Conservation (phyloP, 176 grass and related monocot genomes). For the Poa pratensis region DNA sequence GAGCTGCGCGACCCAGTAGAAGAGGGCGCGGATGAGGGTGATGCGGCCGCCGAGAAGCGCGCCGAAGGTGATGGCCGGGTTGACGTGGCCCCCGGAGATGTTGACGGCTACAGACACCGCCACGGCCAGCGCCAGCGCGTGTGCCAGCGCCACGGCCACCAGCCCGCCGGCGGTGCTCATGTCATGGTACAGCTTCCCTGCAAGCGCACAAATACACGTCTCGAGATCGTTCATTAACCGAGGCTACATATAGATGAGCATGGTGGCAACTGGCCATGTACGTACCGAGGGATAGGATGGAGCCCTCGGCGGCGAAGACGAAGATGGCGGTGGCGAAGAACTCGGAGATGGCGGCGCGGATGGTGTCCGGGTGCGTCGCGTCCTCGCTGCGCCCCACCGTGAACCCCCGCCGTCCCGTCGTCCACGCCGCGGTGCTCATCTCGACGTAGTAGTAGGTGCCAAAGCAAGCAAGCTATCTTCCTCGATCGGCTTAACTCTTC, state of each 20-base stretch:
- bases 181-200: constrained; percentile 83
- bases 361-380: constrained; percentile 75
- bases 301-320: constrained; percentile 96
- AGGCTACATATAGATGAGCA: background rate
- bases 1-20: constrained; percentile 87
- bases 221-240: background rate
- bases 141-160: constrained; percentile 68
- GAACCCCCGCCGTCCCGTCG: constrained; percentile 60
- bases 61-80: constrained; percentile 86
- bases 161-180: constrained; percentile 71
- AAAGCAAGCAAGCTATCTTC: background rate
- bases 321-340: constrained; percentile 90
- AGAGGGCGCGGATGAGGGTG: constrained; percentile 64
- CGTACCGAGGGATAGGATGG: constrained; percentile 86
- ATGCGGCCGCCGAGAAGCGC: constrained; percentile 77
- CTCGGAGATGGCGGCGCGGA: constrained; percentile 85
- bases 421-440: constrained; percentile 44
- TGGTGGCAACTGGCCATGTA: background rate
- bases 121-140: constrained; percentile 66
- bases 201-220: background rate
- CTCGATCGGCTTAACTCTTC: background rate
- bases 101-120: constrained; percentile 73
- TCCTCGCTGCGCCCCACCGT: constrained; percentile 77
- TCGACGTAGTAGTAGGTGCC: background rate
- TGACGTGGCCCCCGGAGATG: constrained; percentile 89